Conservation (phyloP, 2,329 filamentous ascomycete genomes). For the Fusarium coicis region DNA sequence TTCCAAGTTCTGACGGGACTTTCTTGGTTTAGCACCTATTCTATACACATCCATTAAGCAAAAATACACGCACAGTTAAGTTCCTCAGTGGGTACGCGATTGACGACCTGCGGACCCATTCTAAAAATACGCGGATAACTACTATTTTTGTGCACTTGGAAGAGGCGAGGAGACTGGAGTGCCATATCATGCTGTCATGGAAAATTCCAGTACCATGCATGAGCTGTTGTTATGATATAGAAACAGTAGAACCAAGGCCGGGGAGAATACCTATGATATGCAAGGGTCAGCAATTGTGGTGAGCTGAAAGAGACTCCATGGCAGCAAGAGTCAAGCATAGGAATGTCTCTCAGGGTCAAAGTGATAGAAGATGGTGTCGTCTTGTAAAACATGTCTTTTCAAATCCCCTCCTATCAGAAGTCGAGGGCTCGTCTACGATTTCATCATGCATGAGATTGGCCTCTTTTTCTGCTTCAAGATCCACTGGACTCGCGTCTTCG, state of each 20-base stretch:
- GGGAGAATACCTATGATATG: slow-evolving; percentile 4
- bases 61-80: slow-evolving; percentile 16
- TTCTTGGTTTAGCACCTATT: not conserved
- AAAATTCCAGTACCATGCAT: slow-evolving; percentile 21
- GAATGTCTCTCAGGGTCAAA: slow-evolving; percentile 31
- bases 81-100: slow-evolving; percentile 30
- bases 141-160: slow-evolving; percentile 12
- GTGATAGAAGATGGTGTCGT: slow-evolving; percentile 33
- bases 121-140: slow-evolving; percentile 43
- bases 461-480: slow-evolving; percentile 15
- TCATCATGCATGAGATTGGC: slow-evolving; percentile 38
- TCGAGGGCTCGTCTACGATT: slow-evolving; percentile 17
- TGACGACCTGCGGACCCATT: slow-evolving; percentile 35
- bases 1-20: slow-evolving; percentile 20
- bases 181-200: slow-evolving; percentile 17
- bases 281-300: slow-evolving; percentile 12
- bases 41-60: slow-evolving; percentile 27
- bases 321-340: slow-evolving; percentile 26
- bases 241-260: not conserved
- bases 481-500: slow-evolving; percentile 25
- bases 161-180: slow-evolving; percentile 9
- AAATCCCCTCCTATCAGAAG: slow-evolving; percentile 36
- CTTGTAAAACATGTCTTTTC: slow-evolving; percentile 20
- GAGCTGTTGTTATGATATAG: not conserved
- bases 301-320: slow-evolving; percentile 8